Evolutionary conservation across 345 rosid species (phyloP).

Genomic region (Eucalyptus cloeziana): DNA sequence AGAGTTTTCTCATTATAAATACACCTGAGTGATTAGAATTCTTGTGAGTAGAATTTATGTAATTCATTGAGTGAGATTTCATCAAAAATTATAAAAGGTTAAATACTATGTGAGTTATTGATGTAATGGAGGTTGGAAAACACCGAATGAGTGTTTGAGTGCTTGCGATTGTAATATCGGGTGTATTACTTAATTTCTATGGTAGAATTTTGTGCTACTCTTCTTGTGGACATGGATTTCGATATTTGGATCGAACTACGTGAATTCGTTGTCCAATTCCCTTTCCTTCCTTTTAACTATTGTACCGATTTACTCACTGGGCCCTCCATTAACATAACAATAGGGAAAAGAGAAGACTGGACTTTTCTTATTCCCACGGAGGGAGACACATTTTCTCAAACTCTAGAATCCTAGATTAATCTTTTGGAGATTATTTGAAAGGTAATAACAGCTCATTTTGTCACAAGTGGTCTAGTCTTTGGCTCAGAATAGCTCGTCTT

Average conservation of each 20-base stretch:
- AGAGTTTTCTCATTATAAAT: too few relatives aligned
- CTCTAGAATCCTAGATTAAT: not conserved
- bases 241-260: fast-evolving
- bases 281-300: too few relatives aligned
- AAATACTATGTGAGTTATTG: too few relatives aligned
- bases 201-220: fast-evolving
- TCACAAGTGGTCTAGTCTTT: not conserved
- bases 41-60: too few relatives aligned
- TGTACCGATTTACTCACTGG: fast-evolving
- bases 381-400: not conserved
- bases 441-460: not conserved
- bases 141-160: fast-evolving
- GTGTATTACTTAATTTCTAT: fast-evolving
- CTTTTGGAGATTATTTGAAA: not conserved
- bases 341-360: too few relatives aligned
- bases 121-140: fast-evolving
- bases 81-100: fast-evolving
- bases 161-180: fast-evolving
- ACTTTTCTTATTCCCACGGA: too few relatives aligned
- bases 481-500: fast-evolving
- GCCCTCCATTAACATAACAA: too few relatives aligned
- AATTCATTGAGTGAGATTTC: too few relatives aligned
- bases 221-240: fast-evolving
- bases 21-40: fast-evolving
- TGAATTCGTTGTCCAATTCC: fast-evolving